phyloP scores from a whole-genome alignment of 2,329 filamentous ascomycete genomes.

The Bipolaris zeicola region DNA sequence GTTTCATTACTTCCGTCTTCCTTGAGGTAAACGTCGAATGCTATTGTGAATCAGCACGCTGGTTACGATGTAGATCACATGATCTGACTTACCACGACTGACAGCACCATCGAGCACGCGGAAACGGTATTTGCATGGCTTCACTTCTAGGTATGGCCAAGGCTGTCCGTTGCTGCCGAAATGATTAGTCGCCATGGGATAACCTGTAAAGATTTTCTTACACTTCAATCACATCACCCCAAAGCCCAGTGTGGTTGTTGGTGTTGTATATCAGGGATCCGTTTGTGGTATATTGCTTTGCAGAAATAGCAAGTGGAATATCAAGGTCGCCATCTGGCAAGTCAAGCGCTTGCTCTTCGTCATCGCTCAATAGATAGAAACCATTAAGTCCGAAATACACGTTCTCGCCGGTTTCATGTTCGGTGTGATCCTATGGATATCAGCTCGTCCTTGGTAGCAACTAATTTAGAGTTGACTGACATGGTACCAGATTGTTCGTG shows the following conservation, averaged over 20 bases:
- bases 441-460: background rate
- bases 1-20: conserved; percentile 28
- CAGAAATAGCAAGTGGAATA: conserved; percentile 56
- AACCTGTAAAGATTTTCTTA: conserved; percentile 4
- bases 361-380: conserved; percentile 61
- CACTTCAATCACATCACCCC: conserved; percentile 63
- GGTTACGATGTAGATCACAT: background rate
- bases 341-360: conserved; percentile 55
- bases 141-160: conserved; percentile 63
- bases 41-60: conserved; percentile 25
- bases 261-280: conserved; percentile 57
- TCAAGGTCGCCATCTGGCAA: conserved; percentile 61
- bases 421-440: conserved; percentile 45
- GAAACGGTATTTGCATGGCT: conserved; percentile 65
- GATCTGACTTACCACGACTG: conserved; percentile 25
- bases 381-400: conserved; percentile 64
- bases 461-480: conserved; percentile 36
- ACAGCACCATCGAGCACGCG: conserved; percentile 56
- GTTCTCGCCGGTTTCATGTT: conserved; percentile 57
- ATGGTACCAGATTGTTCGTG: conserved; percentile 64
- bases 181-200: background rate
- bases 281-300: conserved; percentile 60
- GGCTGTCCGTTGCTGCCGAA: conserved; percentile 58
- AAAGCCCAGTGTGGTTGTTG: conserved; percentile 56
- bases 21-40: conserved; percentile 57